A percentile compares a stretch with the other conserved stretches of the same genome.
These are phyloP conservation scores for Biscogniauxia marginata DNA, from an alignment of 2,329 filamentous ascomycete genomes.

Conservation along the genomic window DNA sequence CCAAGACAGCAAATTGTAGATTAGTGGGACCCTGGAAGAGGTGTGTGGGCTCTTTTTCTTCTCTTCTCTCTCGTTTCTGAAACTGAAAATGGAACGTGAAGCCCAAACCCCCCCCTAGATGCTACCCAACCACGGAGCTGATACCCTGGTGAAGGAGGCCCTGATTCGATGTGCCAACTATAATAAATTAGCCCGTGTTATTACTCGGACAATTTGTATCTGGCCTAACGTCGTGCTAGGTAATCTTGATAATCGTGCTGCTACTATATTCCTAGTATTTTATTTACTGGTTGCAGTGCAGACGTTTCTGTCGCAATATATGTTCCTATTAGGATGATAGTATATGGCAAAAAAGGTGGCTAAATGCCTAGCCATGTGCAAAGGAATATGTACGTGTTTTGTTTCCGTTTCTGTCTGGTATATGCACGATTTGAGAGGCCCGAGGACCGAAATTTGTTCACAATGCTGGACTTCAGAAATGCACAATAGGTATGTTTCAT, in stretches of 20 bases:
- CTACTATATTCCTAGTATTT: too few species aligned
- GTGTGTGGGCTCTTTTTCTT: slow-evolving; percentile 4
- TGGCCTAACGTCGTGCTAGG: neutral
- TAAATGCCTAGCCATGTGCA: too few species aligned
- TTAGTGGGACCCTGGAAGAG: neutral
- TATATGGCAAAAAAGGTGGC: neutral
- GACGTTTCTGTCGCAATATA: too few species aligned
- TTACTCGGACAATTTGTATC: neutral
- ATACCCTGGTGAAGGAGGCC: neutral
- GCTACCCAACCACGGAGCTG: neutral
- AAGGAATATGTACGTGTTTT: too few species aligned
- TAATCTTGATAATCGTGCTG: too few species aligned
- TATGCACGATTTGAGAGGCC: neutral
- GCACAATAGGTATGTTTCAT: neutral
- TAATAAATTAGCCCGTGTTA: neutral
- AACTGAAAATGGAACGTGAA: slow-evolving; percentile 23
- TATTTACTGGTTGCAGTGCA: too few species aligned
- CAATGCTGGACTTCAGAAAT: neutral
- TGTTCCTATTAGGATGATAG: neutral
- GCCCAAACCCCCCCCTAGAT: slow-evolving; percentile 3
- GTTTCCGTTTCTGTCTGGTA: neutral
- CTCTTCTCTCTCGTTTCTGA: slow-evolving; percentile 14
- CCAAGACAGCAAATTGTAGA: neutral
- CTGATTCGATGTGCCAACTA: slow-evolving; percentile 2
- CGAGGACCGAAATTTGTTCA: neutral